A percentile compares a stretch with the other conserved stretches of the same genome.
Conservation (phyloP, 2,329 filamentous ascomycete species). For the Sporothrix protearum region DNA sequence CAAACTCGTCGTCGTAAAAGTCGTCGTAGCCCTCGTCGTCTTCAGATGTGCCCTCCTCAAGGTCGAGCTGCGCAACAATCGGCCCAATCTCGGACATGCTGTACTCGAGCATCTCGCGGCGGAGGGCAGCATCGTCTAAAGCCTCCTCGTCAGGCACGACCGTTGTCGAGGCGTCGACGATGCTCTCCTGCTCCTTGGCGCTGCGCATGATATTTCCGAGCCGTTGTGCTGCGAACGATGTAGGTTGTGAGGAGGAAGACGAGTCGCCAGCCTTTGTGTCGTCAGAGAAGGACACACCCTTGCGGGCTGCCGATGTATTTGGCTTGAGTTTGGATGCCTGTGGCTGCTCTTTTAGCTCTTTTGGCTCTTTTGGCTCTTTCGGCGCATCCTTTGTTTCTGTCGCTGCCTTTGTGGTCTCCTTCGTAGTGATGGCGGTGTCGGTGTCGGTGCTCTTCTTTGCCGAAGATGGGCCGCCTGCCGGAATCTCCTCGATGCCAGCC, state of each 20-base stretch:
- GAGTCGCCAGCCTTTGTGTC: conserved; percentile 51
- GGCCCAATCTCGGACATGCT: conserved; percentile 82
- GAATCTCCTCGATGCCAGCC: conserved; percentile 57
- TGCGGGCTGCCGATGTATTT: conserved; percentile 40
- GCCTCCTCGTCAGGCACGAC: conserved; percentile 72
- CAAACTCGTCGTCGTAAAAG: conserved; percentile 35
- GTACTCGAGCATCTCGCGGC: conserved; percentile 88
- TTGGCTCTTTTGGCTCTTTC: no score
- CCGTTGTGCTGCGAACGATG: conserved; percentile 44
- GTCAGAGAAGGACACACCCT: conserved; percentile 61
- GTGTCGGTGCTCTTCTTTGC: neutral
- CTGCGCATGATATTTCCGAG: conserved; percentile 56
- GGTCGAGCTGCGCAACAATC: conserved; percentile 84
- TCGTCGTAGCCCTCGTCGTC: conserved; percentile 49
- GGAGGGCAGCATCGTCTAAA: conserved; percentile 72
- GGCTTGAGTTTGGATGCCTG: neutral
- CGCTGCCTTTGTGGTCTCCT: neutral
- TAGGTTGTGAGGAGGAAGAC: conserved; percentile 25
- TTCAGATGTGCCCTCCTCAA: conserved; percentile 65
- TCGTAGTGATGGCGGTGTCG: no score
- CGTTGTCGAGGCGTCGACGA: conserved; percentile 45
- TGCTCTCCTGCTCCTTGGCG: conserved; percentile 53
- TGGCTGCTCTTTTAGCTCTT: neutral
- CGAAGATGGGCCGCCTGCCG: conserved; percentile 19
- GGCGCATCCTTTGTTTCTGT: neutral